Conservation (phyloP, 495 filamentous ascomycete genomes). For the Tuber brumale region DNA sequence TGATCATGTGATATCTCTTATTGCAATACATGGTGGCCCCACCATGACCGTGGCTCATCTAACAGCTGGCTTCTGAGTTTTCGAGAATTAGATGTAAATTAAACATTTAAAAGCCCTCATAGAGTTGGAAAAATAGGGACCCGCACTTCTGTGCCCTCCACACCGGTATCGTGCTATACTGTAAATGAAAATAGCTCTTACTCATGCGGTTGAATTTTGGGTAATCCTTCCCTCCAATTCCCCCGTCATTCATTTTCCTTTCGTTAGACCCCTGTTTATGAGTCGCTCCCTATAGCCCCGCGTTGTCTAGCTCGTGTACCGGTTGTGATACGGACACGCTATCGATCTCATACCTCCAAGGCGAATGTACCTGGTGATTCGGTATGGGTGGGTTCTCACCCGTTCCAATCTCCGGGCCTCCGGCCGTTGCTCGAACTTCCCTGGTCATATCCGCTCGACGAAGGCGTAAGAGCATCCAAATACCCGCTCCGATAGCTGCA, state of each 20-base stretch:
- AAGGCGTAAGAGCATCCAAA: conserved; percentile 8
- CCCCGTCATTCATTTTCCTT: background rate
- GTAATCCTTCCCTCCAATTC: background rate
- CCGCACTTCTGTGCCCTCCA: too few species aligned
- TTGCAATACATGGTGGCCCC: too few species aligned
- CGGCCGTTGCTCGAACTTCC: background rate
- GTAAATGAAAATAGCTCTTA: background rate
- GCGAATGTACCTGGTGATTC: background rate
- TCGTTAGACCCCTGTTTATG: background rate
- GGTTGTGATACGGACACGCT: background rate
- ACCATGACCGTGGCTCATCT: too few species aligned
- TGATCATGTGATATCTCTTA: too few species aligned
- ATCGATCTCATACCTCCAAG: background rate
- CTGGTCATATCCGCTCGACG: background rate
- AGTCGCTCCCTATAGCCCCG: background rate
- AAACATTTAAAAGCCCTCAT: too few species aligned
- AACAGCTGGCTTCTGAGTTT: too few species aligned
- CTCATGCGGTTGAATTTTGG: background rate
- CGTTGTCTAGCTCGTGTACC: background rate
- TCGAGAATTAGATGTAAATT: too few species aligned
- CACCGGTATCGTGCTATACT: too few species aligned
- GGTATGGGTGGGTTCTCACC: background rate
- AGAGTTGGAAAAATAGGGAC: too few species aligned
- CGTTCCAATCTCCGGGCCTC: background rate
- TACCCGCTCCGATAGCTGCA: conserved; percentile 16